phyloP scores from a whole-genome alignment of 306 rosid species.

The Fragaria nilgerrensis region DNA sequence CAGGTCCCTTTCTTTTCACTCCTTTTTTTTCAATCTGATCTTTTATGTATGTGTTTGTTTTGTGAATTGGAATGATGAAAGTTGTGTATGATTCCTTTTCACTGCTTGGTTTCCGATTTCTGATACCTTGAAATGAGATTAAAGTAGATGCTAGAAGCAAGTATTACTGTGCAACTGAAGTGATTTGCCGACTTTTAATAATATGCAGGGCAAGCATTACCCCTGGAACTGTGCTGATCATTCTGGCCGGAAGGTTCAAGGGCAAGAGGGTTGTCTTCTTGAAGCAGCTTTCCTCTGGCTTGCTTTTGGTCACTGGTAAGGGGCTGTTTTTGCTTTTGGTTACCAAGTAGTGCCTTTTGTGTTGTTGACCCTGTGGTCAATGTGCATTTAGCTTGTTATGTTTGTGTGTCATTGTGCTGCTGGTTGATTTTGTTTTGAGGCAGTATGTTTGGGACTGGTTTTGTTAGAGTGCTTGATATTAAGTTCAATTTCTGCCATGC shows the following conservation, averaged over 20 bases:
- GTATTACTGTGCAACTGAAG: too few relatives aligned
- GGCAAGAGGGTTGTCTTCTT: conserved; percentile 11
- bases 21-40: background rate
- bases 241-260: conserved; percentile 13
- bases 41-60: too few relatives aligned
- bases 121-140: too few relatives aligned
- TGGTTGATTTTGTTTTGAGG: too few relatives aligned
- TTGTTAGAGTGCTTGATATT: background rate
- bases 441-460: background rate
- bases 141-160: background rate
- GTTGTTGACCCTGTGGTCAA: background rate
- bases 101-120: background rate
- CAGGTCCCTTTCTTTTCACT: background rate
- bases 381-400: background rate
- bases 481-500: background rate
- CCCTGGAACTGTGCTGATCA: conserved; percentile 5
- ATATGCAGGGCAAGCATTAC: conserved; percentile 3
- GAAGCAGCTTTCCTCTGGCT: conserved; percentile 10
- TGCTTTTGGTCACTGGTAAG: conserved; percentile 10
- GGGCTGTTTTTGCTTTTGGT: background rate
- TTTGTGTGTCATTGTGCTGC: background rate
- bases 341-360: background rate
- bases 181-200: background rate
- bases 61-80: background rate
- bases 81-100: background rate